Evolutionary conservation across 441 rosid genomes (phyloP).

Genomic region (Viola pubescens): DNA sequence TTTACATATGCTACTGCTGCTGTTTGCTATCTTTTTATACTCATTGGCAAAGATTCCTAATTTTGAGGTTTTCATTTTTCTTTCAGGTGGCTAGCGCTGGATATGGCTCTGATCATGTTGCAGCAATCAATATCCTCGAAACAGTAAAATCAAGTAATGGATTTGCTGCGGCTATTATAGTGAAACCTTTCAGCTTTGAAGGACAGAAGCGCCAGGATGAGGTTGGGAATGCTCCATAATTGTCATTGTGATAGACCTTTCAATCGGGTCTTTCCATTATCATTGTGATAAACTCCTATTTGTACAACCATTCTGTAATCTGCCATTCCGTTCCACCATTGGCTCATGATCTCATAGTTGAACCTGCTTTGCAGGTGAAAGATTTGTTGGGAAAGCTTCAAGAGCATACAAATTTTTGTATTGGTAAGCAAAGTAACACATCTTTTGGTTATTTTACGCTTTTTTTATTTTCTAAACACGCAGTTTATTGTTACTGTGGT

Average conservation of each 20-base stretch:
- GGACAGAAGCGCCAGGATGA: conserved; percentile 77
- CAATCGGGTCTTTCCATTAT: not conserved
- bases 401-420: conserved; percentile 54
- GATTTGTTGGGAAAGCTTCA: conserved; percentile 50
- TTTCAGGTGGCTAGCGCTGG: conserved; percentile 73
- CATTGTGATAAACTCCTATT: too few species aligned
- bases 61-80: conserved; percentile 1
- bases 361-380: conserved; percentile 49
- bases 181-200: conserved; percentile 91
- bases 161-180: conserved; percentile 53
- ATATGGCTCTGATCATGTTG: conserved; percentile 55
- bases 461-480: not conserved
- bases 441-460: not conserved
- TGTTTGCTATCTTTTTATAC: not conserved
- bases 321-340: too few species aligned
- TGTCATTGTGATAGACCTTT: conserved; percentile 9
- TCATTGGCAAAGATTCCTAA: not conserved
- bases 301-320: too few species aligned
- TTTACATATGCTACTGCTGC: not conserved
- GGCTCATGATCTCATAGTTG: not conserved
- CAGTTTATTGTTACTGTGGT: not conserved
- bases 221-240: conserved; percentile 34
- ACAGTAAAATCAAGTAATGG: conserved; percentile 41
- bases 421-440: conserved; percentile 38
- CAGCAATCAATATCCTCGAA: conserved; percentile 59